Evolutionary conservation across 2,329 filamentous ascomycete genomes (phyloP).

Genomic region (Hymenoscyphus albidus): DNA sequence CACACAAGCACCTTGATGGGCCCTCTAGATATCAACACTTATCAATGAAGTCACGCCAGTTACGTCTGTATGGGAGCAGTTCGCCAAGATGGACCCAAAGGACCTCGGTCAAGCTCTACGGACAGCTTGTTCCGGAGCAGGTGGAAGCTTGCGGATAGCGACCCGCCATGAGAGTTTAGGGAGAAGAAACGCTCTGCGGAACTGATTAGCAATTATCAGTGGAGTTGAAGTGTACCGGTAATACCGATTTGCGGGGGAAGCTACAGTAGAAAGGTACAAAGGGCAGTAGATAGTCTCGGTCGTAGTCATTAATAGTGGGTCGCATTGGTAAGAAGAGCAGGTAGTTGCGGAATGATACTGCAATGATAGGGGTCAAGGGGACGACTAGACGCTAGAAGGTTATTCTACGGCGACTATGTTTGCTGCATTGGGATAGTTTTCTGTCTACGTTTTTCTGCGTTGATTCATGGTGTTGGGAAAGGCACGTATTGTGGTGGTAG

Average conservation of each 20-base stretch:
- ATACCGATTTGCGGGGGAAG: background rate
- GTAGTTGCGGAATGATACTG: background rate
- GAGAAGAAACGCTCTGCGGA: background rate
- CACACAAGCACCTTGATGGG: background rate
- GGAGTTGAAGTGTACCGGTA: background rate
- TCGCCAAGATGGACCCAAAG: background rate
- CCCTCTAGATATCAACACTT: background rate
- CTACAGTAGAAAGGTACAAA: background rate
- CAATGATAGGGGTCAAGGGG: background rate
- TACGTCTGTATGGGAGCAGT: background rate
- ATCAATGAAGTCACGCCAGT: background rate
- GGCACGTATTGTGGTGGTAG: background rate
- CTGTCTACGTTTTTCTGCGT: background rate
- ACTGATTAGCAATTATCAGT: slow-evolving; percentile 1
- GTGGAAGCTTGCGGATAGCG: background rate
- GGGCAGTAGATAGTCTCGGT: slow-evolving; percentile 1
- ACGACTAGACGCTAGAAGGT: background rate
- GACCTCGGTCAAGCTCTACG: background rate
- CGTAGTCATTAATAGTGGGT: background rate
- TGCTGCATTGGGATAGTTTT: background rate
- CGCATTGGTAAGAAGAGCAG: background rate
- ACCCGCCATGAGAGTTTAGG: background rate
- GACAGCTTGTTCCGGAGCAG: slow-evolving; percentile 1
- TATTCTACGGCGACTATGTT: background rate
- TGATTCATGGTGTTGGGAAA: background rate